These are phyloP conservation scores for Anthracocystis panici-leucophaei DNA, from an alignment of 1,284 basidiomycete species.

Conservation along the genomic window DNA sequence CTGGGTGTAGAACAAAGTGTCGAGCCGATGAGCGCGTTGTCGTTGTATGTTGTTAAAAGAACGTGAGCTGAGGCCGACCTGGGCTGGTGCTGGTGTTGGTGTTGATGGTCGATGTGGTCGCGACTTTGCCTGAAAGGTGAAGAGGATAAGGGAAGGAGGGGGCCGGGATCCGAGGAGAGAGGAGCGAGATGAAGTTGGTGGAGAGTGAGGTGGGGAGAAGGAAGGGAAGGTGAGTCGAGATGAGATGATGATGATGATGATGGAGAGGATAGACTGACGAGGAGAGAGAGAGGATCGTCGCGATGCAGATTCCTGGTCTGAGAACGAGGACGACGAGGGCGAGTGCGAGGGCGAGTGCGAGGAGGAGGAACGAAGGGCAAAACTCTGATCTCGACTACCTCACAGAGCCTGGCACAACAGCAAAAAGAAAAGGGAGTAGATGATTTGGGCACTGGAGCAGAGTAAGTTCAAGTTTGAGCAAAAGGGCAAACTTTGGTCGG, in stretches of 20 bases:
- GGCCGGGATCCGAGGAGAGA: constrained; percentile 19
- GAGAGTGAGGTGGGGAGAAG: constrained; percentile 5
- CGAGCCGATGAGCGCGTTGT: constrained; percentile 8
- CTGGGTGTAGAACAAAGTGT: not conserved
- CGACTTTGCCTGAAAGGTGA: constrained; percentile 1
- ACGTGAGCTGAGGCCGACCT: constrained; percentile 28
- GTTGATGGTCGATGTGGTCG: constrained; percentile 5
- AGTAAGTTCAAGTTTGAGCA: not conserved
- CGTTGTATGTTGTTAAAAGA: constrained; percentile 20
- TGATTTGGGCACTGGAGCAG: not conserved
- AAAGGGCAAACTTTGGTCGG: constrained; percentile 1
- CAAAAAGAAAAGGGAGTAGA: not conserved
- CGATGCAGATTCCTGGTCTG: constrained; percentile 4
- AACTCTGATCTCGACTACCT: not conserved
- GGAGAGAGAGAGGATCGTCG: constrained; percentile 16
- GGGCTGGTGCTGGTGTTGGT: constrained; percentile 20
- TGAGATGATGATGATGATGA: constrained; percentile 9
- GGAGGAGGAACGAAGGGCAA: not conserved
- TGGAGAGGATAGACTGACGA: not conserved
- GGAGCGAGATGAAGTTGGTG: constrained; percentile 4
- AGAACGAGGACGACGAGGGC: not conserved
- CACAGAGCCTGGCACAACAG: constrained; percentile 1
- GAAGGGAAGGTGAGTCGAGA: constrained; percentile 5
- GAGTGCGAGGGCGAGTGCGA: constrained; percentile 1
- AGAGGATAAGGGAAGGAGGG: not conserved